Conservation (phyloP, 164 flowering plant genomes). For the Cinnamomum chago region DNA sequence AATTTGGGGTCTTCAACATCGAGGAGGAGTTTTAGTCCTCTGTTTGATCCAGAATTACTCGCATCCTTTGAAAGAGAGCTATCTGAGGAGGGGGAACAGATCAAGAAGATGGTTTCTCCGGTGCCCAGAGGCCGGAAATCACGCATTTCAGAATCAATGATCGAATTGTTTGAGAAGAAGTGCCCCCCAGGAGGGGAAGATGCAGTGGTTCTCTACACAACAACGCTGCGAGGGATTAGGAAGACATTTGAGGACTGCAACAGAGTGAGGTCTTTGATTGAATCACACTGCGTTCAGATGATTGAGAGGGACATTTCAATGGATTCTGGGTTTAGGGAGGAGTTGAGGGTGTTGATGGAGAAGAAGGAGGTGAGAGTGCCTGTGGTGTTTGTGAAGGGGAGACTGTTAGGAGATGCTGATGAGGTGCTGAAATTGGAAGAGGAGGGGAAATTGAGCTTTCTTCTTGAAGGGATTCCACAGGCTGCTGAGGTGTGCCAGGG, state of each 20-base stretch:
- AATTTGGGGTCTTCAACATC: constrained; percentile 31
- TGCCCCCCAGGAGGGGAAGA: constrained; percentile 82
- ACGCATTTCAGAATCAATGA: constrained; percentile 24
- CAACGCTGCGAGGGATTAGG: constrained; percentile 85
- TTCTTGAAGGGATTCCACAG: constrained; percentile 56
- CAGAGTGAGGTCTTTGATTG: constrained; percentile 47
- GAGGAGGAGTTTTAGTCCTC: constrained; percentile 47
- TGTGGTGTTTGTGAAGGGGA: constrained; percentile 78
- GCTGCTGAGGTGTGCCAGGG: constrained; percentile 44
- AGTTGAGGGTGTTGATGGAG: constrained; percentile 58
- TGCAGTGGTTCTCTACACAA: constrained; percentile 75
- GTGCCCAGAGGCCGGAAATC: constrained; percentile 18
- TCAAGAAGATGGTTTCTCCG: constrained; percentile 49
- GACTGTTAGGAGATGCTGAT: constrained; percentile 78
- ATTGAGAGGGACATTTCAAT: constrained; percentile 84
- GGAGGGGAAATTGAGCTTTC: constrained; percentile 53
- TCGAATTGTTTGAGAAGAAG: constrained; percentile 38
- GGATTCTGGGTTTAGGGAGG: constrained; percentile 86
- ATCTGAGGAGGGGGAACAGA: constrained; percentile 52
- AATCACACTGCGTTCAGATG: constrained; percentile 45
- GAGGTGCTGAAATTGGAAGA: constrained; percentile 77
- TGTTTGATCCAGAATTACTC: constrained; percentile 79
- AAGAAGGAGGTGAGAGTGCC: constrained; percentile 64
- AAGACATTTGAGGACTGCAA: constrained; percentile 96
- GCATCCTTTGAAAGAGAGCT: constrained; percentile 54